phyloP scores from a whole-genome alignment of 2,329 filamentous ascomycete genomes.

The Hymenoscyphus linearis region DNA sequence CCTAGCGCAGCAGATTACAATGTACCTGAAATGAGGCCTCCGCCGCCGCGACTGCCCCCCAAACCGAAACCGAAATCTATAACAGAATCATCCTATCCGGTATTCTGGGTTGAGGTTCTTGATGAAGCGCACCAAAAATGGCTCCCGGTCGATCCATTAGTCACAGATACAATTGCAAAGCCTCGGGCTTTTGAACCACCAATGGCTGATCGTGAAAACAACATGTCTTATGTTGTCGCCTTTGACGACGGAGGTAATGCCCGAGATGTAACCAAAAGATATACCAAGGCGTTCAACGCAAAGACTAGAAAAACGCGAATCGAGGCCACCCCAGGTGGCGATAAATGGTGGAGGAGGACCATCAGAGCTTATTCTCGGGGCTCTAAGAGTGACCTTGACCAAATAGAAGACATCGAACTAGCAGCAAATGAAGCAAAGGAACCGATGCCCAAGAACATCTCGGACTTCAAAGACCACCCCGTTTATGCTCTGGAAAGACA shows the following conservation, averaged over 20 bases:
- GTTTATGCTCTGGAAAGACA: conserved; percentile 81
- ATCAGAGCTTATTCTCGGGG: conserved; percentile 44
- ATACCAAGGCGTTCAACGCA: conserved; percentile 81
- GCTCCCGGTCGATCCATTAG: conserved; percentile 81
- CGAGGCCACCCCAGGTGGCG: conserved; percentile 51
- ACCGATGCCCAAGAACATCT: conserved; percentile 78
- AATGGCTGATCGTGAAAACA: conserved; percentile 68
- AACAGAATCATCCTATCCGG: conserved; percentile 68
- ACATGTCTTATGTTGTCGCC: conserved; percentile 75
- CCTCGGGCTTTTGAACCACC: conserved; percentile 77
- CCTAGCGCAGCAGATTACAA: conserved; percentile 45
- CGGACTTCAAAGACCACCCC: conserved; percentile 84
- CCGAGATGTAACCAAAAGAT: conserved; percentile 81
- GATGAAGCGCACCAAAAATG: conserved; percentile 85
- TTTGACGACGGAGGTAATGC: conserved; percentile 77
- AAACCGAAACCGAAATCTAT: conserved; percentile 39
- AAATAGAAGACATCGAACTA: conserved; percentile 77
- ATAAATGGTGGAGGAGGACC: conserved; percentile 49
- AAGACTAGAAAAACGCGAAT: conserved; percentile 82
- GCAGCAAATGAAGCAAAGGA: conserved; percentile 67
- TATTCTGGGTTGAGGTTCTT: conserved; percentile 94
- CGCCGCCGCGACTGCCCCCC: conserved; percentile 32
- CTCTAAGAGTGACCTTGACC: conserved; percentile 60
- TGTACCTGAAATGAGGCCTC: conserved; percentile 39
- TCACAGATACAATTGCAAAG: conserved; percentile 73